Evolutionary conservation across 225 moss, liverwort and hornwort genomes (phyloP).

Genomic region (Polytrichum formosum): DNA sequence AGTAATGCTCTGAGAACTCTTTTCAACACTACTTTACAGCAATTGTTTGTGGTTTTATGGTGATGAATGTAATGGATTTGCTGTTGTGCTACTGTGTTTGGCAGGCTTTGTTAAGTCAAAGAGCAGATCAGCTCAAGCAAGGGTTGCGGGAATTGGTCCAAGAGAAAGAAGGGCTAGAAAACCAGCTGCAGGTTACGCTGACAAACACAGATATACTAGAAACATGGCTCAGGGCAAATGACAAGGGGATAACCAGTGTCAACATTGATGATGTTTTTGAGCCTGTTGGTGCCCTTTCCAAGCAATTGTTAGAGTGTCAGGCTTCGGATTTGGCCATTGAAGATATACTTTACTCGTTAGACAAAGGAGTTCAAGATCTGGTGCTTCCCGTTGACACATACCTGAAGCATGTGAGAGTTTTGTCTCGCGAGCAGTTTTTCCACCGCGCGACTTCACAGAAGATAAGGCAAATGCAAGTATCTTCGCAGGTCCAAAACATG

Average conservation of each 20-base stretch:
- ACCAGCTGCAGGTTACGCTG: slow-evolving; percentile 78
- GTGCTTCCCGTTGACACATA: slow-evolving; percentile 87
- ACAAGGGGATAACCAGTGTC: slow-evolving; percentile 59
- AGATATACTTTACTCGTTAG: slow-evolving; percentile 84
- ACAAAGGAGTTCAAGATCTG: slow-evolving; percentile 84
- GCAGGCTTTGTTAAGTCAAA: slow-evolving; percentile 73
- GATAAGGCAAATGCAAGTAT: slow-evolving; percentile 71
- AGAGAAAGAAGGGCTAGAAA: slow-evolving; percentile 91
- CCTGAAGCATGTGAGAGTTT: slow-evolving; percentile 92
- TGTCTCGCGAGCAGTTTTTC: slow-evolving; percentile 89
- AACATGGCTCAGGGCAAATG: slow-evolving; percentile 77
- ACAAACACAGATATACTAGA: slow-evolving; percentile 87
- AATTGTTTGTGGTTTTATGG: not conserved
- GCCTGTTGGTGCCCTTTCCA: slow-evolving; percentile 73
- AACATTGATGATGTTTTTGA: slow-evolving; percentile 84
- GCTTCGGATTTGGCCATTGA: slow-evolving; percentile 89
- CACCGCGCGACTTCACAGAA: slow-evolving; percentile 79
- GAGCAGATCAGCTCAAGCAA: slow-evolving; percentile 83
- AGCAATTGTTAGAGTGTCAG: slow-evolving; percentile 87
- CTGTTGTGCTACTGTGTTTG: not conserved
- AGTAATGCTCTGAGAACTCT: too few relatives aligned
- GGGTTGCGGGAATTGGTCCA: slow-evolving; percentile 77
- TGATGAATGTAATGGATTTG: not conserved
- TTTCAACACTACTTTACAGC: too few relatives aligned
- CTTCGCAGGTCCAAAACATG: slow-evolving; percentile 78